These are phyloP conservation scores for Neofusicoccum ribis DNA, from an alignment of 2,329 filamentous ascomycete genomes.

Conservation along the genomic window DNA sequence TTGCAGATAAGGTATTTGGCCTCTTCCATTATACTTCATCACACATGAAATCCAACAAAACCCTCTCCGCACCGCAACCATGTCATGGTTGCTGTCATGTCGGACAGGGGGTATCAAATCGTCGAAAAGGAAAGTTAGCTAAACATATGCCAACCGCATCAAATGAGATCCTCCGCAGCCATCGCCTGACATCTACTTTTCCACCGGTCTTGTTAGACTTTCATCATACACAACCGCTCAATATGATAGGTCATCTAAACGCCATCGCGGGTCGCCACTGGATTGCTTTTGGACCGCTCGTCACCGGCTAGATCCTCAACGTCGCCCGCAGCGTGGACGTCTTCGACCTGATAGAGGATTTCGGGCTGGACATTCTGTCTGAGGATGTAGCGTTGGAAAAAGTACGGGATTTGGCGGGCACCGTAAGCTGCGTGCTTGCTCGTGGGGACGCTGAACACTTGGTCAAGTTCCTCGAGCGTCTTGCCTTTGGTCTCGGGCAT, in stretches of 20 bases:
- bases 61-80: neutral
- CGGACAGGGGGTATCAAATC: constrained; percentile 4
- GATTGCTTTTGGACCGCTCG: neutral
- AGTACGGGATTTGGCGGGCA: constrained; percentile 37
- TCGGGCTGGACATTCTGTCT: constrained; percentile 30
- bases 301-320: constrained; percentile 1
- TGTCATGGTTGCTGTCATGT: neutral
- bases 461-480: constrained; percentile 44
- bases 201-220: neutral
- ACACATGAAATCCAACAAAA: neutral
- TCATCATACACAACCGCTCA: neutral
- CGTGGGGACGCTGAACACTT: constrained; percentile 57
- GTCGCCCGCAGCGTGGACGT: neutral
- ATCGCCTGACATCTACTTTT: neutral
- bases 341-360: constrained; percentile 24
- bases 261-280: neutral
- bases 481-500: constrained; percentile 50
- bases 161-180: neutral
- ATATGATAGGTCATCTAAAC: neutral
- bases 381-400: constrained; percentile 36
- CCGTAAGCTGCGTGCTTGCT: constrained; percentile 29
- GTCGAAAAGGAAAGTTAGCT: neutral
- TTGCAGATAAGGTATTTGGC: neutral
- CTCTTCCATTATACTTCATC: neutral
- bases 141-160: neutral